Conservation (phyloP, 2,329 filamentous ascomycete genomes). For the Phaeosphaeria sp. region DNA sequence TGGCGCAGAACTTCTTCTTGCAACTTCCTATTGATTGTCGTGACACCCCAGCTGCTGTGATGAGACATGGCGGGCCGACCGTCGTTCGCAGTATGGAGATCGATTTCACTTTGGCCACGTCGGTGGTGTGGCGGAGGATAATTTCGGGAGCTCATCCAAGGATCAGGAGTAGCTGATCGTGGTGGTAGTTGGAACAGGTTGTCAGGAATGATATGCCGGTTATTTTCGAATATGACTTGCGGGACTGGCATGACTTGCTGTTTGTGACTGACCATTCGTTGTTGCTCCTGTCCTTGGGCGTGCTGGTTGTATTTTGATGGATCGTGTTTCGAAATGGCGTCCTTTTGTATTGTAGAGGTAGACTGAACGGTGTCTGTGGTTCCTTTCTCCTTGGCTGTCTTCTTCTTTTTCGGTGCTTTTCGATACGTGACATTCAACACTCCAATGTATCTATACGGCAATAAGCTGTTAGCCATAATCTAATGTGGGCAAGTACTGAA, state of each 20-base stretch:
- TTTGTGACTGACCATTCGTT: slow-evolving; percentile 73
- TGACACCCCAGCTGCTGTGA: slow-evolving; percentile 79
- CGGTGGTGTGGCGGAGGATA: slow-evolving; percentile 43
- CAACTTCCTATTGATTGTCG: slow-evolving; percentile 84
- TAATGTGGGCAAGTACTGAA: slow-evolving; percentile 1
- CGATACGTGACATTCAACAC: slow-evolving; percentile 96
- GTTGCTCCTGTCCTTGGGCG: slow-evolving; percentile 23
- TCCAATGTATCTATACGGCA: slow-evolving; percentile 79
- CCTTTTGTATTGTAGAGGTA: slow-evolving; percentile 23
- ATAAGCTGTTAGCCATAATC: slow-evolving; percentile 40
- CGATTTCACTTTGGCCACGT: slow-evolving; percentile 44
- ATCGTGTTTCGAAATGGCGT: slow-evolving; percentile 21
- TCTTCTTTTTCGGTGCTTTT: slow-evolving; percentile 72
- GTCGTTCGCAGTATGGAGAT: slow-evolving; percentile 27
- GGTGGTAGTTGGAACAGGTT: slow-evolving; percentile 74
- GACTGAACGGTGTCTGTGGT: slow-evolving; percentile 26
- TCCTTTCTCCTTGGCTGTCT: slow-evolving; percentile 44
- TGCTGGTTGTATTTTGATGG: slow-evolving; percentile 15
- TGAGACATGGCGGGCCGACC: slow-evolving; percentile 55
- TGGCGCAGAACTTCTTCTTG: slow-evolving; percentile 93
- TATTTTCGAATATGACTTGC: slow-evolving; percentile 92
- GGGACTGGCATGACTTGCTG: slow-evolving; percentile 77
- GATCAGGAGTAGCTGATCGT: slow-evolving; percentile 47
- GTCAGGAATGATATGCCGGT: slow-evolving; percentile 88
- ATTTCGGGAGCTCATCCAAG: slow-evolving; percentile 31